A percentile compares a stretch with the other conserved stretches of the same genome.
These are phyloP conservation scores for Colletotrichum higginsianum DNA, from an alignment of 2,329 filamentous ascomycete genomes.

Conservation along the genomic window DNA sequence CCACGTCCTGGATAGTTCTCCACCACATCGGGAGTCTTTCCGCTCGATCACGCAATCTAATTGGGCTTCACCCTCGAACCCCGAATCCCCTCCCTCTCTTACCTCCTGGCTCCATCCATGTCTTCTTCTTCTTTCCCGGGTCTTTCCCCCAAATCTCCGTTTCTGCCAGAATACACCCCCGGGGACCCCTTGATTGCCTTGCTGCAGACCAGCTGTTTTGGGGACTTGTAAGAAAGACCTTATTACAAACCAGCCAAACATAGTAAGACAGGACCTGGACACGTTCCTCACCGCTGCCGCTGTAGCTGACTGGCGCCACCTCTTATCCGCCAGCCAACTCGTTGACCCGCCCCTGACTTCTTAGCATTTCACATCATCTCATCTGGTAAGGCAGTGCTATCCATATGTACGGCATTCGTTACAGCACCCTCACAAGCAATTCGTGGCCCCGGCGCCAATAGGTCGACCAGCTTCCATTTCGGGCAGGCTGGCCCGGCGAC, in stretches of 20 bases:
- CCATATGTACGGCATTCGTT: conserved; percentile 18
- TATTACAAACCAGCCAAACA: not conserved
- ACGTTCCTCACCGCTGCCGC: conserved; percentile 1
- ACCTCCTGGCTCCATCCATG: not conserved
- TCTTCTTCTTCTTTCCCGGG: conserved; percentile 7
- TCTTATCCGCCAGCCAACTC: not conserved
- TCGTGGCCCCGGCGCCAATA: not conserved
- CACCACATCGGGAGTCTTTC: conserved; percentile 27
- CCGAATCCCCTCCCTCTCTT: not conserved
- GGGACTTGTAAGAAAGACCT: not conserved
- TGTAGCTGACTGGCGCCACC: not conserved
- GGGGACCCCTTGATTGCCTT: conserved; percentile 11
- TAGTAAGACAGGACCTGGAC: not conserved
- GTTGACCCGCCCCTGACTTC: not conserved
- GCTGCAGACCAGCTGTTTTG: not conserved
- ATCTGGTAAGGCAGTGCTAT: conserved; percentile 15
- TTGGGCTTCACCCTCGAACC: not conserved
- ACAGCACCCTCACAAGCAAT: conserved; percentile 13
- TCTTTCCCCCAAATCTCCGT: not conserved
- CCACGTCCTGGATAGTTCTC: conserved; percentile 27
- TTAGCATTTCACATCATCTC: too few relatives aligned
- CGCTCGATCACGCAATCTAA: conserved; percentile 11
- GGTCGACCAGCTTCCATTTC: conserved; percentile 5
- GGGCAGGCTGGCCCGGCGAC: conserved; percentile 6
- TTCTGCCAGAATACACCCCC: conserved; percentile 3